Evolutionary conservation across 305 asterid species (phyloP), one percentile per base, ranked within the genome.

Genomic region (Rubia occidens): DNA sequence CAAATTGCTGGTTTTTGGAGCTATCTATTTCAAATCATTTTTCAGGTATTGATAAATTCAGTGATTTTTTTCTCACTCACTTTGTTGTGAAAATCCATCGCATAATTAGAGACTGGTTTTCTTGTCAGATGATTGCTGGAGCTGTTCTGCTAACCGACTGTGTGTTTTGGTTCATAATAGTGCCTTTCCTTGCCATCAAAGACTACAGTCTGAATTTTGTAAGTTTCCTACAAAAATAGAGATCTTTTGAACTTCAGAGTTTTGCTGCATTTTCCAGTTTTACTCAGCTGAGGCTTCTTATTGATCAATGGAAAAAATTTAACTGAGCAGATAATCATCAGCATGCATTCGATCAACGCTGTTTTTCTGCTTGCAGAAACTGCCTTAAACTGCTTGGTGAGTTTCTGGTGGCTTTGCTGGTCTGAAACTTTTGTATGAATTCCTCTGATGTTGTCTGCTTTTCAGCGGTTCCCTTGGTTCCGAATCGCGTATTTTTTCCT

Each of bases 391-490:
- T 71, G 85, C 74, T 73, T 94, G 95, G 98, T 94, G 78, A 85
- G 91, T 72, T 32, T 32, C 20, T 39, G 43, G 70, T 24, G 11
- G 5, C 17, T 54, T 0, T 39, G n/a, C 53, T 66, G 1, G 24
- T 55, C 44, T 3, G 9, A 18, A 60, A 39, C 20, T n/a, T 5
- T 8, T 39, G 7, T 14, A 13, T 35, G 26, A 43, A 18, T 18
- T 13, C 0, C 7, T 20, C 68, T 75, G 32, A 29, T 35, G 24
- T 8, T 70, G 37, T 64, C 61, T 29, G 40, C 14, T 62, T 67
- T 91, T 77, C 96, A 94, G 99, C 80, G 95, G 71, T 94, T 94
- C 73, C 99, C 99, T 15, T 91, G 97, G 96, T 94, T 91, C 64
- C 82, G 96, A 58, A 94, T 94, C 54, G 95, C 96, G 56, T 94